phyloP scores from a whole-genome alignment of 1,284 basidiomycete species.

The Coniferiporia weirii region DNA sequence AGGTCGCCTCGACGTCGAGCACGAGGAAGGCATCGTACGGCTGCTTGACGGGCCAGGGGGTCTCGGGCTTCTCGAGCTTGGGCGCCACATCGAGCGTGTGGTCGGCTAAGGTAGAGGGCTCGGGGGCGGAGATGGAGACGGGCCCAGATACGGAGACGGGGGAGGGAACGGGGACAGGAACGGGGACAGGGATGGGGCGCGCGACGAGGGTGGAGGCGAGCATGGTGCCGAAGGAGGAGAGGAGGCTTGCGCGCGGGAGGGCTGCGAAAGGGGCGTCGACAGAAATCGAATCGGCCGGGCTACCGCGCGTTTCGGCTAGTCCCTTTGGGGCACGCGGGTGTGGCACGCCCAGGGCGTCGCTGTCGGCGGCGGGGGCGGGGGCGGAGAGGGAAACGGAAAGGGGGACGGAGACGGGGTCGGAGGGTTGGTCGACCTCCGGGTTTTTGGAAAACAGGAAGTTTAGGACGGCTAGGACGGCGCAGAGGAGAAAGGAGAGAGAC shows the following conservation, averaged over 20 bases:
- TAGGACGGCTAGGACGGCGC: conserved; percentile 1
- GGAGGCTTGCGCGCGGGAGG: neutral
- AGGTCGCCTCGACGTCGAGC: conserved; percentile 90
- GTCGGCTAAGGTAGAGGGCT: neutral
- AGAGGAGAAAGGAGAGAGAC: conserved; percentile 1
- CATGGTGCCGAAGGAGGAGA: conserved; percentile 11
- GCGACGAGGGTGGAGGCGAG: conserved; percentile 10
- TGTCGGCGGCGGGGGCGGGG: neutral
- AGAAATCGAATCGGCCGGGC: neutral
- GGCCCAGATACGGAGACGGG: conserved; percentile 6
- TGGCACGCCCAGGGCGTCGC: neutral
- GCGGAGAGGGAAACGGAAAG: no score
- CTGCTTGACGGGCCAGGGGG: conserved; percentile 36
- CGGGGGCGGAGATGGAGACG: neutral
- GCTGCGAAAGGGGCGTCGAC: neutral
- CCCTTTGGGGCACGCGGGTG: conserved; percentile 7
- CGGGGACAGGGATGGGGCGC: neutral
- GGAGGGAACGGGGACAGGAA: conserved; percentile 5
- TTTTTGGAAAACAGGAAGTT: conserved; percentile 1
- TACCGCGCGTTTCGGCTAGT: neutral
- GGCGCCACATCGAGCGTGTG: neutral
- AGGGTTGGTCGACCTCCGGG: neutral
- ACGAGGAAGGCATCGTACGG: conserved; percentile 69
- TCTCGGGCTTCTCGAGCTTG: conserved; percentile 8
- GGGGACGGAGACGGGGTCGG: no score